Base-by-base conservation (phyloP, 345 rosid species). In the Excoecaria agallocha region DNA sequence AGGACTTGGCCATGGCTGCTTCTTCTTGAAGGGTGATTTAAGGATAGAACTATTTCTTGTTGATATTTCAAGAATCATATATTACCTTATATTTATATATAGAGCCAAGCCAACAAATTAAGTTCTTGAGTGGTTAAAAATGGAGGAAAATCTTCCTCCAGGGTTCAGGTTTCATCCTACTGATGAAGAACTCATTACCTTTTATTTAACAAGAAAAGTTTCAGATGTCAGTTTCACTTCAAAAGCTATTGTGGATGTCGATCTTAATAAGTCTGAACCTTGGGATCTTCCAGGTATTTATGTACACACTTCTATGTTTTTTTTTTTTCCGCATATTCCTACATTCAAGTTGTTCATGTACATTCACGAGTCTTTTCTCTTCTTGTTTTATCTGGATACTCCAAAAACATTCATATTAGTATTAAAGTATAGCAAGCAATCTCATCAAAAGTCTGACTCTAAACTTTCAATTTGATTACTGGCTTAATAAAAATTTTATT, bases 81-180 rank as follows among this genome's bases (percentile, higher is more conserved):
- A 51, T 67, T 43, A 19, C 56, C 30, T 30, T 30, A 0, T 30
- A 30, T 30, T 30, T 30, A 30, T 30, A 30, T 30, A 30, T 30
- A 30, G 30, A 30, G 30, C 30, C 30, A 30, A 30, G 30, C 30
- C 30, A 30, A 30, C 30, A 30, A 30, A 30, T 30, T 59, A 15
- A 55, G 49, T 20, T 37, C 66, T 43, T 49, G 65, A 60, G 68
- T 24, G 56, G 6, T 3, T 11, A 35, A 57, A 38, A 60, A 90
- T 91, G 97, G 93, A 87, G 85, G 97, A 88, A 71, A 89, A 67
- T 72, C 92, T 93, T 68, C 99, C 99, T 82, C 99, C 99, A 8
- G 99, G 99, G 25, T 95, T 95, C 82, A 90, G 99, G 78, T 95
- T 93, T 80, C 99, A 95, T 71, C 99, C 99, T 0, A 90, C 99